phyloP scores from a whole-genome alignment of 495 filamentous ascomycete genomes.

The Sphaerosporella brunnea region DNA sequence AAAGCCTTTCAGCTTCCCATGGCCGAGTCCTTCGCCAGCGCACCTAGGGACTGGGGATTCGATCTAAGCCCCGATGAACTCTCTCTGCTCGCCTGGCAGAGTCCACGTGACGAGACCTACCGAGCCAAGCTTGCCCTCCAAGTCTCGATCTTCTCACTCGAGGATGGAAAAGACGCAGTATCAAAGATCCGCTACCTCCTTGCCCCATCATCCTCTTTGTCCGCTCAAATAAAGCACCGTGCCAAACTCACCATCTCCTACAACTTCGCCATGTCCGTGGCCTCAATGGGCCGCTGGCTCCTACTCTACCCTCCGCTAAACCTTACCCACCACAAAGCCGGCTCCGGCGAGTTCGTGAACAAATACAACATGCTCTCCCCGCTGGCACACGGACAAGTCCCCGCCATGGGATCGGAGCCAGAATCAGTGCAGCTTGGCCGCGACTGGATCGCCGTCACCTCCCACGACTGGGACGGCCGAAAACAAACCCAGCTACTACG shows the following conservation, averaged over 20 bases:
- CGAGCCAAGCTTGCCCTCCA: slow-evolving; percentile 10
- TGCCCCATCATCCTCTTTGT: neutral
- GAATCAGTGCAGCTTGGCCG: neutral
- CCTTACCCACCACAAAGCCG: slow-evolving; percentile 5
- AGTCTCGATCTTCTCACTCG: slow-evolving; percentile 7
- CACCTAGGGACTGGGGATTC: slow-evolving; percentile 11
- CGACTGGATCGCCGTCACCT: neutral
- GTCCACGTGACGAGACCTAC: slow-evolving; percentile 9
- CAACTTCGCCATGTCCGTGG: neutral
- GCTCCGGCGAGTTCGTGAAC: slow-evolving; percentile 12
- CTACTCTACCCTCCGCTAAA: slow-evolving; percentile 10
- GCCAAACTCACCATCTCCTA: slow-evolving; percentile 3
- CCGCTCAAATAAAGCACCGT: no score
- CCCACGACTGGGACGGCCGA: neutral
- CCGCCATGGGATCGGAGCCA: neutral
- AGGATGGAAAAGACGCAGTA: neutral
- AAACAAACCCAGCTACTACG: neutral
- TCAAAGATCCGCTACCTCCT: slow-evolving; percentile 8
- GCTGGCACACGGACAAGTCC: neutral
- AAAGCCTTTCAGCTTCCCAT: slow-evolving; percentile 10
- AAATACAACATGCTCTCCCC: slow-evolving; percentile 4
- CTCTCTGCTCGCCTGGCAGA: slow-evolving; percentile 7
- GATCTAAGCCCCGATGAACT: slow-evolving; percentile 4
- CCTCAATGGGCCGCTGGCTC: neutral
- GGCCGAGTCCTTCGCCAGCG: slow-evolving; percentile 6